Percentiles rank a stretch among this genome's conserved stretches.
Evolutionary conservation across 306 rosid species (phyloP).

Genomic region (Fragaria nilgerrensis): DNA sequence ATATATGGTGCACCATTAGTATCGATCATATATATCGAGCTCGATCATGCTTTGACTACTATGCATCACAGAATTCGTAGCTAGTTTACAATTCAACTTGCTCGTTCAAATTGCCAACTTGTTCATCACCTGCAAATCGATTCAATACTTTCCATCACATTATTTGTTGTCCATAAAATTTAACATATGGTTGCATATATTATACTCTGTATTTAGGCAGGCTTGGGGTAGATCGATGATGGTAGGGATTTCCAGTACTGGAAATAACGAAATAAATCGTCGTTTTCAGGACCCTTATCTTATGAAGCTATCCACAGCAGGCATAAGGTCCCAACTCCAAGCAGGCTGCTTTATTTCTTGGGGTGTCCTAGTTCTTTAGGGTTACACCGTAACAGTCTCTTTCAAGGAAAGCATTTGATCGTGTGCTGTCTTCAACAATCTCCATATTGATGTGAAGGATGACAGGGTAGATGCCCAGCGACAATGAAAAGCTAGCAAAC

Average conservation of each 20-base stretch:
- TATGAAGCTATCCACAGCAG: background rate
- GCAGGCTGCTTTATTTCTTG: background rate
- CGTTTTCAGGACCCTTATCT: background rate
- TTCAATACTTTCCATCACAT: background rate
- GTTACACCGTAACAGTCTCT: background rate
- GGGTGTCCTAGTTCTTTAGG: background rate
- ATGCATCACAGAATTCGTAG: background rate
- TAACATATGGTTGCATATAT: background rate
- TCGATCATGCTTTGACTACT: background rate
- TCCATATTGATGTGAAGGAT: background rate
- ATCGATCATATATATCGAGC: background rate
- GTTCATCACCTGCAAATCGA: background rate
- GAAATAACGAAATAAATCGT: background rate
- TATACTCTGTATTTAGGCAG: background rate
- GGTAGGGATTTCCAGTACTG: too few relatives aligned
- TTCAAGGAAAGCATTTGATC: background rate
- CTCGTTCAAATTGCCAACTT: conserved; percentile 11
- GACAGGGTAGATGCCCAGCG: background rate
- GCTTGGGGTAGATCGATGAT: background rate
- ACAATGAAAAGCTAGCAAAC: background rate
- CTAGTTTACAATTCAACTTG: background rate
- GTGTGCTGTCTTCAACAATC: conserved; percentile 8
- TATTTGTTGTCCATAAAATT: background rate
- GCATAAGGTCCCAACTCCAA: background rate
- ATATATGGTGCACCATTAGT: background rate